Percentiles rank a stretch among this genome's conserved stretches.
phyloP scores from a whole-genome alignment of 2,329 filamentous ascomycete genomes.

The Alternaria atra region DNA sequence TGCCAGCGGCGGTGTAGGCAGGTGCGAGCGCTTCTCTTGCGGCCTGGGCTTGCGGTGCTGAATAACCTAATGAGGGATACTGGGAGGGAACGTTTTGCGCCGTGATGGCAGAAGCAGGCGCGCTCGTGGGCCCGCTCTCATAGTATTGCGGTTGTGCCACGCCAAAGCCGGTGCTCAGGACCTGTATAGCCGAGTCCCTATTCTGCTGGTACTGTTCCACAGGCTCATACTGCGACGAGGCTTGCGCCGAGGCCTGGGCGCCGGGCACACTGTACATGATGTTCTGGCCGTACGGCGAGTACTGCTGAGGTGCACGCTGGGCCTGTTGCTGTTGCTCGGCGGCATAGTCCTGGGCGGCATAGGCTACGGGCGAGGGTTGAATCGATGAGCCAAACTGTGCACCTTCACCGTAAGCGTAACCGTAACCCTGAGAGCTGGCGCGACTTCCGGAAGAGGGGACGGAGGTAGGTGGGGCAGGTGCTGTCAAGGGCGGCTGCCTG shows the following conservation, averaged over 20 bases:
- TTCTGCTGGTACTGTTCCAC: conserved; percentile 80
- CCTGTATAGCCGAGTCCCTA: conserved; percentile 73
- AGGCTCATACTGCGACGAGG: conserved; percentile 74
- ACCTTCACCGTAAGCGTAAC: conserved; percentile 65
- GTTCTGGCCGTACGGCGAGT: conserved; percentile 66
- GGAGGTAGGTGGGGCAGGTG: conserved; percentile 54
- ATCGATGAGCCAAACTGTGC: conserved; percentile 65
- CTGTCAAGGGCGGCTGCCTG: conserved; percentile 56
- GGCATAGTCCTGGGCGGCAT: conserved; percentile 70
- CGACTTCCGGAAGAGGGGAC: conserved; percentile 51
- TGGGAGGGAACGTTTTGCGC: conserved; percentile 72
- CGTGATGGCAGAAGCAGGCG: conserved; percentile 66
- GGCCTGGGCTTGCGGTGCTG: conserved; percentile 69
- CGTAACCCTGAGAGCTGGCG: conserved; percentile 54
- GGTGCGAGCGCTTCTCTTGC: conserved; percentile 60
- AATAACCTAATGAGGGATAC: conserved; percentile 65
- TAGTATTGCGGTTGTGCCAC: conserved; percentile 74
- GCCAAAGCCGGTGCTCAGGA: conserved; percentile 73
- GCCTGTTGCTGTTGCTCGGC: conserved; percentile 64
- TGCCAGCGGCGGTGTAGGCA: conserved; percentile 60
- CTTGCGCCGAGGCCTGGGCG: conserved; percentile 51
- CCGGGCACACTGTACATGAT: conserved; percentile 79
- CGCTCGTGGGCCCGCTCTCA: conserved; percentile 67
- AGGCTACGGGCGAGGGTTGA: conserved; percentile 63
- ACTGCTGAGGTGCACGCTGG: conserved; percentile 62